Conservation (phyloP, 352 stramenopile species). For the Aphanomyces stellatus region DNA sequence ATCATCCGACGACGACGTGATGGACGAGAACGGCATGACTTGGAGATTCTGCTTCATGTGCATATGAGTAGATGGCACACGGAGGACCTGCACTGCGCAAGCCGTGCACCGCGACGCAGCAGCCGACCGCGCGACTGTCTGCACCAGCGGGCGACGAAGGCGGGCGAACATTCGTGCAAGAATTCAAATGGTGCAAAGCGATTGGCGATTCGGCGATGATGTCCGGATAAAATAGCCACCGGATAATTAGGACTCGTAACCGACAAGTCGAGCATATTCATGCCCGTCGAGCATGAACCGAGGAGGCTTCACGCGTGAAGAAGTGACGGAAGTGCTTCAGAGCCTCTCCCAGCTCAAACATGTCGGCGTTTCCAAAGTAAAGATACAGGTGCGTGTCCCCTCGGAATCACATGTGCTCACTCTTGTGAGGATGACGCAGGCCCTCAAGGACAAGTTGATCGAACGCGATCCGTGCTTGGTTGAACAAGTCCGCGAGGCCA, state of each 20-base stretch:
- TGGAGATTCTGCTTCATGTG: no score
- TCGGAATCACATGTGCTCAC: no score
- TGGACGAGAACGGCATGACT: no score
- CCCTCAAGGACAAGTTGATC: conserved; percentile 3
- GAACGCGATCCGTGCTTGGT: background rate
- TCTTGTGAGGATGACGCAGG: background rate
- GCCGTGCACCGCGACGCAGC: background rate
- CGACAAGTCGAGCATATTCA: no score
- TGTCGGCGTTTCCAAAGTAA: background rate
- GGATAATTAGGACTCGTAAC: no score
- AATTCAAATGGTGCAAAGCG: background rate
- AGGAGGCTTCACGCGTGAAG: background rate
- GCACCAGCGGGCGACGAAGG: background rate
- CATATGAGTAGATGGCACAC: no score
- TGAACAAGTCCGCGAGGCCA: background rate
- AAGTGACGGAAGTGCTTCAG: background rate
- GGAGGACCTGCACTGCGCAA: background rate
- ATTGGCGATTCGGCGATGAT: background rate
- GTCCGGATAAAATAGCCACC: conserved; percentile 7
- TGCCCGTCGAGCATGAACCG: background rate
- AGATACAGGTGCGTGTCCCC: background rate
- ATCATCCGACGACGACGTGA: no score
- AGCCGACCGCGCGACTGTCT: background rate
- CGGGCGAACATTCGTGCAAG: background rate
- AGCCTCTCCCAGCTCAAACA: background rate